Conservation (phyloP, 768 basidiomycete genomes). For the Amyloporia xantha region DNA sequence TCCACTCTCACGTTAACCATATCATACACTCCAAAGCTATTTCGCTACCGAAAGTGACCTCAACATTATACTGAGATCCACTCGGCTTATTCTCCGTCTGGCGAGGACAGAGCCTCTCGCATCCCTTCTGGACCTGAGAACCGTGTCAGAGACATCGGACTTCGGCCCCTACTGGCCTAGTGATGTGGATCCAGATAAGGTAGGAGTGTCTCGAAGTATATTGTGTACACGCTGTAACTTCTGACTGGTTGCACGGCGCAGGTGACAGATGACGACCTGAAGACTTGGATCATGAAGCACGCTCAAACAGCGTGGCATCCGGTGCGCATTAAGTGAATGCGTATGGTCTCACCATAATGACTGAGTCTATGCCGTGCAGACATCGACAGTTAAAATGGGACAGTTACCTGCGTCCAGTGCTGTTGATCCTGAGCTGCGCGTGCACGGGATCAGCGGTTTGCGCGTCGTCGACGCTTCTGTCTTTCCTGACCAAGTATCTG, state of each 20-base stretch:
- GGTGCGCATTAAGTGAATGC: conserved; percentile 9
- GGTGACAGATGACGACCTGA: conserved; percentile 14
- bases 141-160: not conserved
- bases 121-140: conserved; percentile 1
- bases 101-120: conserved; percentile 11
- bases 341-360: not conserved
- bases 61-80: conserved; percentile 2
- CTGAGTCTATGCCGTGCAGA: not conserved
- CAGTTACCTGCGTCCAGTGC: conserved; percentile 7
- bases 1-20: no score
- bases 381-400: conserved; percentile 14
- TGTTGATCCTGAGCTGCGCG: conserved; percentile 24
- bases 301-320: conserved; percentile 19
- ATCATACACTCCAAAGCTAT: no score
- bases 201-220: conserved; percentile 17
- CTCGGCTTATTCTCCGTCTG: conserved; percentile 5
- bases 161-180: conserved; percentile 12
- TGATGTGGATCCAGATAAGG: conserved; percentile 10
- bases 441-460: conserved; percentile 30
- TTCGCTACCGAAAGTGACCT: conserved; percentile 12
- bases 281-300: conserved; percentile 12
- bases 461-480: conserved; percentile 32
- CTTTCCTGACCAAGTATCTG: conserved; percentile 5
- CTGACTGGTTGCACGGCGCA: conserved; percentile 13
- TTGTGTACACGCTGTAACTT: conserved; percentile 20